Conservation (phyloP, 139 green algal genomes). For the Tetraselmis chui region DNA sequence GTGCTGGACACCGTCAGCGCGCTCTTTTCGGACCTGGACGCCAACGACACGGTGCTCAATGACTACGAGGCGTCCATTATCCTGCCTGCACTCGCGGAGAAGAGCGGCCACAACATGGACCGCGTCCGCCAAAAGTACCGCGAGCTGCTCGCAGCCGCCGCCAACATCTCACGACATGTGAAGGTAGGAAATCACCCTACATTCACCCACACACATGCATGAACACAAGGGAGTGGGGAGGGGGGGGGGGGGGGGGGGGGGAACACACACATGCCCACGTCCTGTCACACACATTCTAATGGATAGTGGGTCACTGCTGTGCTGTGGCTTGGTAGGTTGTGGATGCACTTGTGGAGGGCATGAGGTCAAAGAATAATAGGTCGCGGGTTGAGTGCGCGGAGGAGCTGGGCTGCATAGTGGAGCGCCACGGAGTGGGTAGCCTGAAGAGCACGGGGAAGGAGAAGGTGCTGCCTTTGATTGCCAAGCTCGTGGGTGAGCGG, state of each 20-base stretch:
- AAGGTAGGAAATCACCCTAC: neutral
- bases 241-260: no score
- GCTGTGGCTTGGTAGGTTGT: conserved; percentile 10
- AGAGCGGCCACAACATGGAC: conserved; percentile 79
- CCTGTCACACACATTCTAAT: no score
- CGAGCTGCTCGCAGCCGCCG: neutral
- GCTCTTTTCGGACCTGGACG: conserved; percentile 43
- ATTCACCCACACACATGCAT: neutral
- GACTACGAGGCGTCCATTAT: conserved; percentile 84
- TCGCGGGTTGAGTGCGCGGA: conserved; percentile 82
- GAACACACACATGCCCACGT: no score
- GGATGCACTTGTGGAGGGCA: conserved; percentile 41
- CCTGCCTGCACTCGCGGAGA: conserved; percentile 87
- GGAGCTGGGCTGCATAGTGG: conserved; percentile 60
- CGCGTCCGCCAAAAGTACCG: neutral
- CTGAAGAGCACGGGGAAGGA: neutral
- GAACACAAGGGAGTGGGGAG: no score
- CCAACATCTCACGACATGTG: neutral
- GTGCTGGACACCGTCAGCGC: conserved; percentile 63
- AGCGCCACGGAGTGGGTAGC: conserved; percentile 37
- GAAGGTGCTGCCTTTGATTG: conserved; percentile 35
- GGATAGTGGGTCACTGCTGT: neutral
- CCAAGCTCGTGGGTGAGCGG: conserved; percentile 65
- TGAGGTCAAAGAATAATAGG: conserved; percentile 85
- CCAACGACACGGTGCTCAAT: conserved; percentile 41